Evolutionary conservation across 2,329 filamentous ascomycete genomes (phyloP).

Genomic region (Ambrosiella cleistominuta): DNA sequence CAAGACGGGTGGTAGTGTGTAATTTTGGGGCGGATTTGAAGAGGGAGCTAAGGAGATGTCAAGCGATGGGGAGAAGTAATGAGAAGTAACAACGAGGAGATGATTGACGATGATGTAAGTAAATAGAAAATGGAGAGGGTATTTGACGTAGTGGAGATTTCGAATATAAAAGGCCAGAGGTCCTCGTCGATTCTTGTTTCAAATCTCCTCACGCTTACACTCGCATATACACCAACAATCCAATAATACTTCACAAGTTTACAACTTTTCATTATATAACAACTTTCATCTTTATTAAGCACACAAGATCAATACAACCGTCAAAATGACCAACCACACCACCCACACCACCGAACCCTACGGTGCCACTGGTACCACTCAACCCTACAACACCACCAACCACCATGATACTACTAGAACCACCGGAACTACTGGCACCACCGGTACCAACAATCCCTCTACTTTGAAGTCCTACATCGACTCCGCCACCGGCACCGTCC

Average conservation of each 20-base stretch:
- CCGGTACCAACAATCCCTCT: constrained; percentile 27
- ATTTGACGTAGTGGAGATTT: neutral
- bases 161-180: neutral
- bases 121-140: neutral
- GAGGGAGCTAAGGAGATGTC: neutral
- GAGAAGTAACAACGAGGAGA: neutral
- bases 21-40: neutral
- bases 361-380: too few relatives aligned
- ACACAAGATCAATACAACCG: too few relatives aligned
- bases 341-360: too few relatives aligned
- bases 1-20: neutral
- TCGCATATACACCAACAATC: neutral
- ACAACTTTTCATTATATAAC: neutral
- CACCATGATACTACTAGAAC: neutral
- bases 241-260: neutral
- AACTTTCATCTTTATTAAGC: neutral
- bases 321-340: too few relatives aligned
- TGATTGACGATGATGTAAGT: neutral
- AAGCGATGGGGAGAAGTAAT: neutral
- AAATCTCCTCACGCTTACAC: neutral
- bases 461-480: constrained; percentile 66
- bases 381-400: neutral
- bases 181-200: neutral
- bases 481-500: constrained; percentile 52
- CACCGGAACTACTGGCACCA: neutral